These are phyloP conservation scores for Ogataea nakhonphanomensis DNA, from an alignment of 805 yeast species.

Conservation along the genomic window DNA sequence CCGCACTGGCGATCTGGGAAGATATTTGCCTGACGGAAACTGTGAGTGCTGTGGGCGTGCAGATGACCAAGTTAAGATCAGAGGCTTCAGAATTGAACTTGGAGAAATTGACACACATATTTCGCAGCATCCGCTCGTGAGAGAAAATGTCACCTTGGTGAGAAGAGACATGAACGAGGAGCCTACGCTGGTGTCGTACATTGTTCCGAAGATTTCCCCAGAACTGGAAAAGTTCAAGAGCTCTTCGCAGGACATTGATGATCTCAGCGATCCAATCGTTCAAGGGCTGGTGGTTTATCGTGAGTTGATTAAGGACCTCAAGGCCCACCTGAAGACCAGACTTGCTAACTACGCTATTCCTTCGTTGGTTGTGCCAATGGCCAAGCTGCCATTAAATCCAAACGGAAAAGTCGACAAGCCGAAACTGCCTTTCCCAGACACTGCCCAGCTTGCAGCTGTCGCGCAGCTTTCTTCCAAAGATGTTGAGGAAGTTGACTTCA, in stretches of 20 bases:
- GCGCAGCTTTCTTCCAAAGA: conserved; percentile 47
- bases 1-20: conserved; percentile 96
- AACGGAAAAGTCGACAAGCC: conserved; percentile 99
- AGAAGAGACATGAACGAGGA: conserved; percentile 91
- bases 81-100: conserved; percentile 97
- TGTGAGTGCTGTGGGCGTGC: conserved; percentile 99
- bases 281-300: conserved; percentile 74
- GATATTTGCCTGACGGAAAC: conserved; percentile 95
- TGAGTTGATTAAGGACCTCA: conserved; percentile 74
- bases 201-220: conserved; percentile 67
- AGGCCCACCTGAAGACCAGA: conserved; percentile 78
- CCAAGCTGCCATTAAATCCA: conserved; percentile 88
- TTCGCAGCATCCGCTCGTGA: conserved; percentile 86
- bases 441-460: conserved; percentile 77
- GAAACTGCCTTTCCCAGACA: conserved; percentile 89
- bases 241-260: conserved; percentile 44
- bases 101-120: conserved; percentile 98
- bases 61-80: conserved; percentile 96
- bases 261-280: conserved; percentile 63
- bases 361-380: conserved; percentile 81
- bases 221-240: conserved; percentile 49
- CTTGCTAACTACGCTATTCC: conserved; percentile 94
- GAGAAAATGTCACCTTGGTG: conserved; percentile 91
- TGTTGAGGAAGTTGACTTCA: conserved; percentile 51
- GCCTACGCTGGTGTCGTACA: conserved; percentile 83